phyloP scores from a whole-genome alignment of 768 basidiomycete genomes.

The Boletus coccyginus region DNA sequence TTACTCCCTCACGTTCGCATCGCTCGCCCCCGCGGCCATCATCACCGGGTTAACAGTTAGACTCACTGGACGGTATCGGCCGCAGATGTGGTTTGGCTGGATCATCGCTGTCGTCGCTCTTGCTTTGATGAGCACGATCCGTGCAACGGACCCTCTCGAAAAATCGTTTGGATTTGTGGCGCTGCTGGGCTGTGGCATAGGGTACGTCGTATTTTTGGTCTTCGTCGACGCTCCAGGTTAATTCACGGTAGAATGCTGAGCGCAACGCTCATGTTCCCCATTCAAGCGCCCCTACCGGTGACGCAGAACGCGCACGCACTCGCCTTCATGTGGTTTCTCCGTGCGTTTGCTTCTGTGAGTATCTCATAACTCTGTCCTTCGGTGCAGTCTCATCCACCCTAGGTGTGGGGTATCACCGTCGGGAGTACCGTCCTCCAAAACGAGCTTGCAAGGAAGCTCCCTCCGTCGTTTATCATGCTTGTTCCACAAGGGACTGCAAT shows the following conservation, averaged over 20 bases:
- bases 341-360: slow-evolving; percentile 30
- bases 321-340: not conserved
- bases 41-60: slow-evolving; percentile 31
- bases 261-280: slow-evolving; percentile 36
- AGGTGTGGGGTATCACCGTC: slow-evolving; percentile 52
- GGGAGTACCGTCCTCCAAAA: slow-evolving; percentile 51
- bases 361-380: not conserved
- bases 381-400: not conserved
- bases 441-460: slow-evolving; percentile 41
- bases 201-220: not conserved
- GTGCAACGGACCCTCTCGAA: slow-evolving; percentile 21
- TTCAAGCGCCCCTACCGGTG: not conserved
- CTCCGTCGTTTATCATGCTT: slow-evolving; percentile 33
- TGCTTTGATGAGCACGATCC: slow-evolving; percentile 34
- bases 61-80: slow-evolving; percentile 29
- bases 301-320: not conserved
- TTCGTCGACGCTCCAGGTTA: not conserved
- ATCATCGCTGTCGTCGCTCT: slow-evolving; percentile 29
- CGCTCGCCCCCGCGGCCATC: slow-evolving; percentile 30
- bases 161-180: slow-evolving; percentile 13
- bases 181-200: not conserved
- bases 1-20: slow-evolving; percentile 17
- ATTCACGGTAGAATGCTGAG: not conserved
- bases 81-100: slow-evolving; percentile 34
- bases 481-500: slow-evolving; percentile 41